Percentiles rank a stretch among this genome's conserved stretches.
phyloP scores from a whole-genome alignment of 768 basidiomycete genomes.

The Leucocoprinus birnbaumii region DNA sequence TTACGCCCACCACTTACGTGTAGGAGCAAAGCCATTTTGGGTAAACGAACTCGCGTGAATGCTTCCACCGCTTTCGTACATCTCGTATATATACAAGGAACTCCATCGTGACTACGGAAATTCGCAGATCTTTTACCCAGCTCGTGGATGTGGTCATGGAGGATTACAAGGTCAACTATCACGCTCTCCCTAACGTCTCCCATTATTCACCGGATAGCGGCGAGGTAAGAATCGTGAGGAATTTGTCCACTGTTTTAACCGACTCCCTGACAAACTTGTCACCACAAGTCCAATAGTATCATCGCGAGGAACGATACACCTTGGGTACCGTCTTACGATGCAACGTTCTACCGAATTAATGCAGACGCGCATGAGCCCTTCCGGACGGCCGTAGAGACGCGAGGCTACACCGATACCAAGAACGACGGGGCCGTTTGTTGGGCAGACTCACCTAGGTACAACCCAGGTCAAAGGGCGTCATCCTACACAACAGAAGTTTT shows the following conservation, averaged over 20 bases:
- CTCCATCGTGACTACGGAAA: not conserved
- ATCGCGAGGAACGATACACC: not conserved
- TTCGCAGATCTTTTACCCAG: not conserved
- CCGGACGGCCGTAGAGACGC: not conserved
- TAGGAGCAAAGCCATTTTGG: not conserved
- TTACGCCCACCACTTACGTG: constrained; percentile 7
- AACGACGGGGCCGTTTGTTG: too few species aligned
- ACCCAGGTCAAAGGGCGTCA: not conserved
- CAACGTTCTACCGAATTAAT: too few species aligned
- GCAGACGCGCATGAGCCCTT: not conserved
- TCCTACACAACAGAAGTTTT: not conserved
- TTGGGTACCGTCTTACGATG: not conserved
- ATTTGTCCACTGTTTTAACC: not conserved
- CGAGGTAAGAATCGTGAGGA: not conserved
- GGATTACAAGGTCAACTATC: too few species aligned
- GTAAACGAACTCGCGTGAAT: not conserved
- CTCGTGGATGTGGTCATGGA: too few species aligned
- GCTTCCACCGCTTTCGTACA: not conserved
- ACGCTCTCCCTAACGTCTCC: not conserved
- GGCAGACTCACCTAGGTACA: not conserved
- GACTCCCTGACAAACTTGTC: not conserved
- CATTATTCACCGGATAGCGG: not conserved
- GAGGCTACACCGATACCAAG: too few species aligned
- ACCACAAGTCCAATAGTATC: not conserved
- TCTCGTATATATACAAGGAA: not conserved